Evolutionary conservation across 192 early-diverging fungal genomes (phyloP), one percentile per base, ranked within the genome.

Genomic region (Podila epigama): DNA sequence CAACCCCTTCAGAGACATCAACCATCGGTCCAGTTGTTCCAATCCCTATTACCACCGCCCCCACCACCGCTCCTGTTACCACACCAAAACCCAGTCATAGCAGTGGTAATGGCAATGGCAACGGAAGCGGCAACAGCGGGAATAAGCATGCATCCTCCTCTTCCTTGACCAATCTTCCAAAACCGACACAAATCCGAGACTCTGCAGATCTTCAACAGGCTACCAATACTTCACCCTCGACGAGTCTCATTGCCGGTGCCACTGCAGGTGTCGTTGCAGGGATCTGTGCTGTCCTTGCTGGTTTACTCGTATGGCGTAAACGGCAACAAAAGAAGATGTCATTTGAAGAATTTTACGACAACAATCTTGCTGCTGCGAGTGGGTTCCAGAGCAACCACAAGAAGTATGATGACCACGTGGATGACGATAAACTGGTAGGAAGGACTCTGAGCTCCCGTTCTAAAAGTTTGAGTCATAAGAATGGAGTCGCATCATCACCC

Each of bases 291-390:
- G 59, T 59, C 53, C 22, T 71, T 16, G 61, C 55, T n/a, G 60
- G 15, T 4, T 20, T 71, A 15, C 36, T 71, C 10, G 25, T 64
- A 1, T 71, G 69, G 69, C 60, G 69, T 1, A 63, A 63, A 31
- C 53, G 61, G 15, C 44, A 57, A 9, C 69, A 64, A 34, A 39
- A 41, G 22, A 50, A 63, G 28, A 29, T 12, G 7, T 11, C 34
- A 9, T 39, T 71, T 36, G 53, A 70, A 36, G 36, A 58, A 11
- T 55, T 64, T 25, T 53, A 39, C 50, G 36, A 25, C 3, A 36
- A 59, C 28, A 64, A 29, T 37, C 44, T 71, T 13, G 54, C 42
- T 5, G 60, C 68, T 4, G 51, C 68, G 8, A 70, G 68, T 31
- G 68, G 60, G 22, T 57, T 57, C 42, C 31, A 36, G 22, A 33